Conservation (phyloP, 352 stramenopile species). For the Vaucheria bursata region DNA sequence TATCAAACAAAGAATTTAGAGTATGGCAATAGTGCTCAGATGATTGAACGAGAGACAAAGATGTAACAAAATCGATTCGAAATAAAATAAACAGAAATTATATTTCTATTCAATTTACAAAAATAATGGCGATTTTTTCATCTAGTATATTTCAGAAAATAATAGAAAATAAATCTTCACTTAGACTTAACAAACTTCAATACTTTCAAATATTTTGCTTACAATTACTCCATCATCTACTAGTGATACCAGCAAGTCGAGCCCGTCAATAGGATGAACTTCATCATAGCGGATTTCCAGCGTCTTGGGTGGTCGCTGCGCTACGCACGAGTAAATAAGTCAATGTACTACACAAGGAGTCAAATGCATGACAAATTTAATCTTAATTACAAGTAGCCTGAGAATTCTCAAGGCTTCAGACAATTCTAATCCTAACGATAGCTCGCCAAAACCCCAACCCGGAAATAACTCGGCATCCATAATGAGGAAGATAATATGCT, state of each 20-base stretch:
- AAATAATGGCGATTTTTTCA: too few species aligned
- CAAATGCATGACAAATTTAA: background rate
- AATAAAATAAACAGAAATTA: background rate
- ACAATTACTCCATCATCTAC: background rate
- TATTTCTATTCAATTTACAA: background rate
- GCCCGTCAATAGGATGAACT: background rate
- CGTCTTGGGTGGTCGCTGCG: slow-evolving; percentile 1
- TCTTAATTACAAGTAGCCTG: background rate
- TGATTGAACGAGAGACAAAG: too few species aligned
- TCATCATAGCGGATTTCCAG: background rate
- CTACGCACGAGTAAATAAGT: background rate
- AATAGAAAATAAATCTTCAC: too few species aligned
- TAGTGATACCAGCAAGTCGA: background rate
- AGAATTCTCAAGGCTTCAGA: background rate
- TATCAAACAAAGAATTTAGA: too few species aligned
- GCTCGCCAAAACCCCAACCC: background rate
- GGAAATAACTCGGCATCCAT: background rate
- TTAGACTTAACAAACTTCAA: background rate
- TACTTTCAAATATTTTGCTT: background rate
- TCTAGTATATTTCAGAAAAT: too few species aligned
- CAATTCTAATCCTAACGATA: background rate
- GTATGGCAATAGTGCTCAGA: too few species aligned
- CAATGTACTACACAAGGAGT: background rate
- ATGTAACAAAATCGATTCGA: background rate
- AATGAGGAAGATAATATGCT: too few species aligned